Base-by-base conservation (phyloP, 169 alveolate species). In the Plasmodium gonderi region DNA sequence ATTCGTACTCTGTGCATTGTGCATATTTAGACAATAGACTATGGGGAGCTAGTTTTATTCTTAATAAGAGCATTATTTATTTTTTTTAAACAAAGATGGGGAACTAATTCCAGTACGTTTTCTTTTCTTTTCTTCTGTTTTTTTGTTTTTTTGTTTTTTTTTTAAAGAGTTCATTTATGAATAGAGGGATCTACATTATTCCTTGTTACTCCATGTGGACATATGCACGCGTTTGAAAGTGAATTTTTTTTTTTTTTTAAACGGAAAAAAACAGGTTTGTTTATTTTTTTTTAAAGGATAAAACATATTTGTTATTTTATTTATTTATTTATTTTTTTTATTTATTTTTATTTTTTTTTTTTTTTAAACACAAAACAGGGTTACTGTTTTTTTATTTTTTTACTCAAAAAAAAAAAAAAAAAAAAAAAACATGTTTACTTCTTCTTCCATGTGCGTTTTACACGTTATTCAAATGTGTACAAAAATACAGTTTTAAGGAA, bases 341-440 rank as follows among this genome's bases (percentile, higher is more conserved):
- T 68, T 68, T 68, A n/a, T 68, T 68, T 68, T 68, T 68, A n/a
- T 68, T 68, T 68, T 68, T 68, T 68, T 23, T 31, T 68, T 40
- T 40, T 33, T 68, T 68, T 68, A 68, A 68, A 31, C 26, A 40
- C 47, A 68, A 68, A n/a, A n/a, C n/a, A n/a, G n/a, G n/a, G n/a
- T n/a, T n/a, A n/a, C n/a, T n/a, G n/a, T 54, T 54, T 54, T 54
- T 54, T n/a, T 54, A 17, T 54, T 54, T 54, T 12, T 12, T 1
- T 31, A 5, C 23, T 14, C 0, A 1, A 29, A 31, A 33, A 17
- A 6, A 42, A 42, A 20, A 31, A n/a, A n/a, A n/a, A n/a, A n/a
- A n/a, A n/a, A n/a, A n/a, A n/a, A n/a, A n/a, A n/a, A n/a, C n/a
- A n/a, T n/a, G n/a, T n/a, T n/a, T n/a, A n/a, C n/a, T n/a, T n/a